Evolutionary conservation across 192 early-diverging fungal species (phyloP).

Genomic region (Backusella tarrabulga): DNA sequence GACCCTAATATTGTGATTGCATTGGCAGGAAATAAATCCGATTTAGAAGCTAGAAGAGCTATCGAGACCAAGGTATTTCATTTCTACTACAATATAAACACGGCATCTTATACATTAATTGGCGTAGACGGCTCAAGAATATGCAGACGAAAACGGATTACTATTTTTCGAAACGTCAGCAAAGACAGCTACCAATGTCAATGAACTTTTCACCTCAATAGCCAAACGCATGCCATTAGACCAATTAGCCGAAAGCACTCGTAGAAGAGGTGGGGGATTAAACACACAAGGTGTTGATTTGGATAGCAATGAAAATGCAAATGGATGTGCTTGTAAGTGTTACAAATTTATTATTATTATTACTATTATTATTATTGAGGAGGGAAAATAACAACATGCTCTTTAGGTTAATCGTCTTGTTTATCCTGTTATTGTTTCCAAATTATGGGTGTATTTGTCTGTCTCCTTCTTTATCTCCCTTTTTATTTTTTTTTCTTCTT

Average conservation of each 20-base stretch:
- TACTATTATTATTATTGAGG: neutral
- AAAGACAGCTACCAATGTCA: conserved; percentile 62
- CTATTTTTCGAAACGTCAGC: conserved; percentile 71
- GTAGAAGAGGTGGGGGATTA: conserved; percentile 44
- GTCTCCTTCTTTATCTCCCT: neutral
- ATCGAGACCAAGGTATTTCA: conserved; percentile 58
- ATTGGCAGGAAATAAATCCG: conserved; percentile 65
- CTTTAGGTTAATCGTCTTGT: neutral
- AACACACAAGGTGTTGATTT: conserved; percentile 53
- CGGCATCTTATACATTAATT: neutral
- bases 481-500: neutral
- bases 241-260: conserved; percentile 54
- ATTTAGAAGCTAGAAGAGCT: conserved; percentile 62
- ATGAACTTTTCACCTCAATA: conserved; percentile 59
- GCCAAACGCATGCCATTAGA: conserved; percentile 73
- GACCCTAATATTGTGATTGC: conserved; percentile 73
- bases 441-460: neutral
- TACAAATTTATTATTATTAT: neutral
- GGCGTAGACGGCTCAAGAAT: conserved; percentile 57
- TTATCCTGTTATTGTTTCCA: neutral
- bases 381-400: neutral
- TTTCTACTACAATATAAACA: neutral
- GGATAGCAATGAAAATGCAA: conserved; percentile 24
- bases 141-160: conserved; percentile 61
- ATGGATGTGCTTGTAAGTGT: conserved; percentile 39